phyloP scores from a whole-genome alignment of 768 basidiomycete species.

The Myochromella boudieri region DNA sequence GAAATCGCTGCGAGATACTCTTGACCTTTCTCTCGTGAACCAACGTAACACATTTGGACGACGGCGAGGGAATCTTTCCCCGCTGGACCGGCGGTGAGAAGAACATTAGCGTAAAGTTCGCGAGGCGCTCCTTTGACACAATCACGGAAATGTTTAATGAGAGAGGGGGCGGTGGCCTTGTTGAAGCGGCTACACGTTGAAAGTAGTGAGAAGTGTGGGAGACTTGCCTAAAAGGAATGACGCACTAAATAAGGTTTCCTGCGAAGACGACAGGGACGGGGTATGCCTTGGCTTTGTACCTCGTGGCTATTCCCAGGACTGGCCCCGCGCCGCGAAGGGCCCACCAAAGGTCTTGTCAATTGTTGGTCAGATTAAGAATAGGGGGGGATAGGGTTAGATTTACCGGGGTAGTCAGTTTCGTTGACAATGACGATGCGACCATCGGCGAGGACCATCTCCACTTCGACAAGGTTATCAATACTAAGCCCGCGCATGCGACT shows the following conservation, averaged over 20 bases:
- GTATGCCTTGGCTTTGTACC: constrained; percentile 88
- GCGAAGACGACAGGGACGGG: constrained; percentile 91
- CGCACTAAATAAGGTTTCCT: constrained; percentile 90
- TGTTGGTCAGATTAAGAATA: background rate
- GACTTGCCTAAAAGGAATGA: constrained; percentile 9
- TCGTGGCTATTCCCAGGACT: constrained; percentile 78
- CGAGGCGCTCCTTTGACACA: constrained; percentile 88
- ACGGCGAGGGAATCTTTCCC: constrained; percentile 84
- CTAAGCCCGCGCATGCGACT: constrained; percentile 83
- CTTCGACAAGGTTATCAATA: constrained; percentile 87
- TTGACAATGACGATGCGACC: constrained; percentile 80
- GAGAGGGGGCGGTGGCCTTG: constrained; percentile 79
- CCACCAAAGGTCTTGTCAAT: constrained; percentile 81
- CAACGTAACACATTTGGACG: constrained; percentile 90
- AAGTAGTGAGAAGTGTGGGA: constrained; percentile 4
- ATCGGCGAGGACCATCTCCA: constrained; percentile 90
- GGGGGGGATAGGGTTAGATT: constrained; percentile 10
- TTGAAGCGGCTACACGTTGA: constrained; percentile 71
- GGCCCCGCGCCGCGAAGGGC: constrained; percentile 83
- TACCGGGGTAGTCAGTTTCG: constrained; percentile 71
- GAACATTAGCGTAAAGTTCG: constrained; percentile 86
- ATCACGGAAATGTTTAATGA: constrained; percentile 91
- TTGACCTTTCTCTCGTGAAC: constrained; percentile 69
- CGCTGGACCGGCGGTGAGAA: constrained; percentile 87
- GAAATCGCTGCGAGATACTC: constrained; percentile 80